Conservation (phyloP, 2,329 filamentous ascomycete genomes). For the Fusarium dlaminii region DNA sequence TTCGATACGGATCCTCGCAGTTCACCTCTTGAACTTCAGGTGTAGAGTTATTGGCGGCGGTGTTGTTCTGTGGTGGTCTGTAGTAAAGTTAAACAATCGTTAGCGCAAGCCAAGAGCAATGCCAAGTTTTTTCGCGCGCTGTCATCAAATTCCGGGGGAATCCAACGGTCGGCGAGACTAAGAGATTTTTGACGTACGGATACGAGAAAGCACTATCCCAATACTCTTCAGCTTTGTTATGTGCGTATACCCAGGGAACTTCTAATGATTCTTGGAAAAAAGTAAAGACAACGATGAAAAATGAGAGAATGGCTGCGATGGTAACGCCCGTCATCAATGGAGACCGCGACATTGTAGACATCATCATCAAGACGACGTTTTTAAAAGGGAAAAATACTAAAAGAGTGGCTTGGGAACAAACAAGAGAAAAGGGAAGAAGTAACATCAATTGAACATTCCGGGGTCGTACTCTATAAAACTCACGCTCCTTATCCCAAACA, state of each 20-base stretch:
- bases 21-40: neutral
- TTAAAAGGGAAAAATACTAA: neutral
- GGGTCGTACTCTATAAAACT: slow-evolving; percentile 14
- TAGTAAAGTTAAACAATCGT: neutral
- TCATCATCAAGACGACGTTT: slow-evolving; percentile 19
- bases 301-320: slow-evolving; percentile 23
- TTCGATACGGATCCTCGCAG: slow-evolving; percentile 51
- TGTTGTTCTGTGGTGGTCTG: neutral
- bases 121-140: slow-evolving; percentile 12
- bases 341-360: slow-evolving; percentile 24
- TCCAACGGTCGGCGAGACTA: neutral
- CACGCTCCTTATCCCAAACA: neutral
- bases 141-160: neutral
- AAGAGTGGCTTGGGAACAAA: neutral
- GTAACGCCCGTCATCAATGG: slow-evolving; percentile 11
- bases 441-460: neutral
- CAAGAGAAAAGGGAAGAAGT: neutral
- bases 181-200: slow-evolving; percentile 1
- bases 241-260: slow-evolving; percentile 22
- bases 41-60: neutral
- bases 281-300: slow-evolving; percentile 26
- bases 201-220: slow-evolving; percentile 15
- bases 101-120: slow-evolving; percentile 15
- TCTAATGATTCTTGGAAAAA: slow-evolving; percentile 27
- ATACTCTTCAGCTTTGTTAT: slow-evolving; percentile 23